Evolutionary conservation across 129 eudicot genomes (phyloP), one percentile per base, ranked within the genome.

Genomic region (Apium graveolens): DNA sequence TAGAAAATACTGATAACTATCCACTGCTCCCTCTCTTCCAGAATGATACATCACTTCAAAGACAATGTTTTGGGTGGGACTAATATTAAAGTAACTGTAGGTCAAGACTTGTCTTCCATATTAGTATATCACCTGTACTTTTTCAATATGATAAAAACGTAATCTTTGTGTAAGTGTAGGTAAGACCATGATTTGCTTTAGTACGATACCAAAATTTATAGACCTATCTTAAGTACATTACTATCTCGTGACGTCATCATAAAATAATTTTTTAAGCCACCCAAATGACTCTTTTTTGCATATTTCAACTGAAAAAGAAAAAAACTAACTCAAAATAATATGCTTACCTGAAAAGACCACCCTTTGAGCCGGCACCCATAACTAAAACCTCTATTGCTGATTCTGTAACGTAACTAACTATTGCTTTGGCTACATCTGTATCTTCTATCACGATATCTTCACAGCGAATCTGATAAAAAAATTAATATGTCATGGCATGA

Each of bases 311-410:
- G 39, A 31, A 66, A 66, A 66, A 1, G 2, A 31, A 0, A 0
- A 65, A 4, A 13, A 29, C 8, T 10, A 70, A 32, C 74, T 70
- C 44, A 7, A 70, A 42, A 27, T 44, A n/a, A 27, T 74, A 55
- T 27, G 31, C 16, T 20, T 48, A n/a, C 89, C 74, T 91, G 82
- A 91, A 84, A 80, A 94, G 68, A 51, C 93, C 81, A 39, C 92
- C 86, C 83, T 83, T 91, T 7, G 93, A 68, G 32, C 89, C 80
- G 34, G 97, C 85, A 46, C 98, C 97, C 37, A 91, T 80, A 34
- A 90, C 79, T 82, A 94, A 77, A 53, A 94, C 82, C 60, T 94
- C 98, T 72, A 94, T 83, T 26, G 88, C 91, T 27, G 96, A 83
- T 53, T 84, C 91, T 72, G 84, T 70, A 41, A 87, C 87, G 63